These are phyloP conservation scores for Apiospora marii DNA, from an alignment of 2,329 filamentous ascomycete genomes.

Conservation along the genomic window DNA sequence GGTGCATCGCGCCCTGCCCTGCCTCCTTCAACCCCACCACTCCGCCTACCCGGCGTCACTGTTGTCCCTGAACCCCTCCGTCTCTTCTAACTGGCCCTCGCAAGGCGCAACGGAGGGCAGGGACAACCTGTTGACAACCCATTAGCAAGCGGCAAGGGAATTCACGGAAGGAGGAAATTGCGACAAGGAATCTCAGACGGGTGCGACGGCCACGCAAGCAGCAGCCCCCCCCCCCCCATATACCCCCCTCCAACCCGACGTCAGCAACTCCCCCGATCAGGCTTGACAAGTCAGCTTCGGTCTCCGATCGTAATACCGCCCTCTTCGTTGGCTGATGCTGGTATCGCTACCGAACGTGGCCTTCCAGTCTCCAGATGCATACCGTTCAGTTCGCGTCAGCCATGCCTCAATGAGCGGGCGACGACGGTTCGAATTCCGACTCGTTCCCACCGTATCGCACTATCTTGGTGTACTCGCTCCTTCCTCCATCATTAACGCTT, in stretches of 20 bases:
- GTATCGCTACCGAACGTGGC: constrained; percentile 19
- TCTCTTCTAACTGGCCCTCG: constrained; percentile 25
- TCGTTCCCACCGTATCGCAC: constrained; percentile 31
- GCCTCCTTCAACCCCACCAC: constrained; percentile 16
- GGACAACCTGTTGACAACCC: constrained; percentile 24
- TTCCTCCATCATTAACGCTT: constrained; percentile 28
- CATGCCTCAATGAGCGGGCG: constrained; percentile 53
- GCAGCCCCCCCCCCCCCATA: constrained; percentile 12
- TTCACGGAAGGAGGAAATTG: not conserved
- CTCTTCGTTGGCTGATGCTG: not conserved
- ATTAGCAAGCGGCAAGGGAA: not conserved
- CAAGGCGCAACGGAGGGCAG: constrained; percentile 25
- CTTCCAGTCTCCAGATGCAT: constrained; percentile 48
- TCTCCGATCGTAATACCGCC: not conserved
- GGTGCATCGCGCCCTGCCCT: constrained; percentile 14
- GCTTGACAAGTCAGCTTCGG: constrained; percentile 15
- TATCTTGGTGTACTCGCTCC: constrained; percentile 36
- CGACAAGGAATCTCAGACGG: not conserved
- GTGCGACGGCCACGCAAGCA: constrained; percentile 19
- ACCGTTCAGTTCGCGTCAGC: constrained; percentile 45
- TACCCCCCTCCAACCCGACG: not conserved
- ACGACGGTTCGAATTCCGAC: constrained; percentile 37
- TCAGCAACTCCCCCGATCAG: constrained; percentile 16
- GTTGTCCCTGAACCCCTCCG: constrained; percentile 28
- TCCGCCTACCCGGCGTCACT: constrained; percentile 20